Conservation (phyloP, 306 rosid genomes). For the Lathyrus sativus region DNA sequence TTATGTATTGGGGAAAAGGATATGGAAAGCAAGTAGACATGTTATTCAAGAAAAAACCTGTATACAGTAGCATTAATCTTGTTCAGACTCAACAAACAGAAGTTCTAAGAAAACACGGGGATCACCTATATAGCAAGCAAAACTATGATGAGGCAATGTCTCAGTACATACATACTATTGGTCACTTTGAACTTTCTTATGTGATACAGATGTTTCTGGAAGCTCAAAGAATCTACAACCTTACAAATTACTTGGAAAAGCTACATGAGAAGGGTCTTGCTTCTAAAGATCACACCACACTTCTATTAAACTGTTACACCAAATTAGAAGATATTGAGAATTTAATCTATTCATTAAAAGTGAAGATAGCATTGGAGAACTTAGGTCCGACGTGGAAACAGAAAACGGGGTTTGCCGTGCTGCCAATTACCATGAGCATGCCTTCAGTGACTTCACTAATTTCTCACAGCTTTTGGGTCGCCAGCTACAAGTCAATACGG, state of each 20-base stretch:
- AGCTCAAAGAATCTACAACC: conserved; percentile 96
- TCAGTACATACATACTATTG: conserved; percentile 87
- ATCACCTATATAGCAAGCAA: conserved; percentile 91
- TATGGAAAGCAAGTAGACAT: too few species aligned
- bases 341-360: conserved; percentile 72
- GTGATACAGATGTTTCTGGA: conserved; percentile 96
- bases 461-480: too few species aligned
- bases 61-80: too few species aligned
- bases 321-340: conserved; percentile 95
- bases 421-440: conserved; percentile 98
- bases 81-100: too few species aligned
- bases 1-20: too few species aligned
- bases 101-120: too few species aligned
- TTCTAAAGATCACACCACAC: conserved; percentile 97
- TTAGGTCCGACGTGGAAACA: conserved; percentile 93
- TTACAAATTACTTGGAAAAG: conserved; percentile 94
- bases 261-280: conserved; percentile 98
- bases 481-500: too few species aligned
- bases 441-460: too few species aligned
- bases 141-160: conserved; percentile 98
- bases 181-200: conserved; percentile 97
- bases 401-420: conserved; percentile 97
- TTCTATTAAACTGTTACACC: conserved; percentile 88
- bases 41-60: too few species aligned
- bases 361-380: conserved; percentile 81